Evolutionary conservation across 2,329 filamentous ascomycete species (phyloP).

Genomic region (Diatrype stigma): DNA sequence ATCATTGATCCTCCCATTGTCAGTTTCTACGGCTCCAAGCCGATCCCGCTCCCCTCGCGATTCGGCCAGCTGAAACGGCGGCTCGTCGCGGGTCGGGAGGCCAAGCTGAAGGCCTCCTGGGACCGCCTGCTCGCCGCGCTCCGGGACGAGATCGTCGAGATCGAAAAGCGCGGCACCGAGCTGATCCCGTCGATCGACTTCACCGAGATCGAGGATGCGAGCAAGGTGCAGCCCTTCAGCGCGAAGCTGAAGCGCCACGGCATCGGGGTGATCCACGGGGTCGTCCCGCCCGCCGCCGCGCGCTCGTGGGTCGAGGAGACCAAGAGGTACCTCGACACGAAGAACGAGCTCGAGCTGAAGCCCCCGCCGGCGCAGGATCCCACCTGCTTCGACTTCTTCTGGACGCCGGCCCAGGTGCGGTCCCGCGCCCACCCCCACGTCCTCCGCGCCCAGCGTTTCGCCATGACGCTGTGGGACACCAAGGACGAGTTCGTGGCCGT

Average conservation of each 20-base stretch:
- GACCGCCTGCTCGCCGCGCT: slow-evolving; percentile 48
- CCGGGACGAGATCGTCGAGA: slow-evolving; percentile 47
- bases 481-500: slow-evolving; percentile 55
- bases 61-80: slow-evolving; percentile 54
- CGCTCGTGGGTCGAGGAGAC: slow-evolving; percentile 56
- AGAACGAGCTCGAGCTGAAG: slow-evolving; percentile 42
- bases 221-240: slow-evolving; percentile 51
- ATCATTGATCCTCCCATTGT: slow-evolving; percentile 48
- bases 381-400: slow-evolving; percentile 70
- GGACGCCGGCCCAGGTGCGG: slow-evolving; percentile 65
- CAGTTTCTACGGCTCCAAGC: slow-evolving; percentile 54
- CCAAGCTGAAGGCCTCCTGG: slow-evolving; percentile 52
- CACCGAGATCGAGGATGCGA: slow-evolving; percentile 41
- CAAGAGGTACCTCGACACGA: slow-evolving; percentile 52
- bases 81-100: slow-evolving; percentile 52
- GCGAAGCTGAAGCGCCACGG: slow-evolving; percentile 57
- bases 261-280: slow-evolving; percentile 61
- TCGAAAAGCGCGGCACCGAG: slow-evolving; percentile 45
- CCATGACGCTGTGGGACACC: slow-evolving; percentile 60
- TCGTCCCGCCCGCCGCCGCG: slow-evolving; percentile 54
- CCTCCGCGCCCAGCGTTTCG: slow-evolving; percentile 59
- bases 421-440: slow-evolving; percentile 64
- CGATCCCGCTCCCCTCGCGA: slow-evolving; percentile 54
- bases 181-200: slow-evolving; percentile 56
- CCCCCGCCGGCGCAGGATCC: slow-evolving; percentile 59